These are phyloP conservation scores for Beauveria caledonica DNA, from an alignment of 2,329 filamentous ascomycete genomes.

Conservation along the genomic window DNA sequence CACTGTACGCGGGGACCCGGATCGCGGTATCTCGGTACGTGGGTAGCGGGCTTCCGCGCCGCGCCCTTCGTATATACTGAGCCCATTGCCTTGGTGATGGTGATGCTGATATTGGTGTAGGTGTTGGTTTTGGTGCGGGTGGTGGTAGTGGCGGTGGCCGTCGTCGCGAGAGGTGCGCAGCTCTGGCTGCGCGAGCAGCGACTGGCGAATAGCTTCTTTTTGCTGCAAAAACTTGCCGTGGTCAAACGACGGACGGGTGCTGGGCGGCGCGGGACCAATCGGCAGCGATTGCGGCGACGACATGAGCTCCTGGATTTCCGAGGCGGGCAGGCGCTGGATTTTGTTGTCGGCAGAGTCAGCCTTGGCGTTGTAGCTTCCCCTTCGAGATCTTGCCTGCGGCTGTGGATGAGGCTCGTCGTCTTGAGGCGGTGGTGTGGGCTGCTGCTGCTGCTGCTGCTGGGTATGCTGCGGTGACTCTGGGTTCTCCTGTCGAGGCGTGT, in stretches of 20 bases:
- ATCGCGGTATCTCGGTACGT: slow-evolving; percentile 19
- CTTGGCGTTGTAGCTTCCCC: slow-evolving; percentile 24
- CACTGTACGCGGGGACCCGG: slow-evolving; percentile 33
- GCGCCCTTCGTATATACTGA: slow-evolving; percentile 11
- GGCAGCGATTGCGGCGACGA: slow-evolving; percentile 51
- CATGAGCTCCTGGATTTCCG: slow-evolving; percentile 50
- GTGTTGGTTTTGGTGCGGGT: neutral
- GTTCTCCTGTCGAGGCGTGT: neutral
- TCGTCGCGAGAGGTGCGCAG: slow-evolving; percentile 4
- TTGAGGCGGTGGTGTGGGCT: slow-evolving; percentile 2
- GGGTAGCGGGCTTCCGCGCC: slow-evolving; percentile 16
- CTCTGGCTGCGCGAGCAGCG: slow-evolving; percentile 22
- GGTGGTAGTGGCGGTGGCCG: neutral
- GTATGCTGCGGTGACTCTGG: neutral
- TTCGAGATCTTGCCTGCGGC: slow-evolving; percentile 13
- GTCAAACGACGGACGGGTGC: slow-evolving; percentile 29
- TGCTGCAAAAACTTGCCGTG: slow-evolving; percentile 26
- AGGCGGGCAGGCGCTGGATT: slow-evolving; percentile 47
- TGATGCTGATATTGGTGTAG: neutral
- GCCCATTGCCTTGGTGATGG: slow-evolving; percentile 16
- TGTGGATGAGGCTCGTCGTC: slow-evolving; percentile 3
- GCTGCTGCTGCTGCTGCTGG: neutral
- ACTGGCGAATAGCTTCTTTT: slow-evolving; percentile 23
- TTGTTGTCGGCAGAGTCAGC: slow-evolving; percentile 33
- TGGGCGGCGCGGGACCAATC: slow-evolving; percentile 33